Evolutionary conservation across 1,284 basidiomycete genomes (phyloP).

Genomic region (Leucoagaricus sp.): DNA sequence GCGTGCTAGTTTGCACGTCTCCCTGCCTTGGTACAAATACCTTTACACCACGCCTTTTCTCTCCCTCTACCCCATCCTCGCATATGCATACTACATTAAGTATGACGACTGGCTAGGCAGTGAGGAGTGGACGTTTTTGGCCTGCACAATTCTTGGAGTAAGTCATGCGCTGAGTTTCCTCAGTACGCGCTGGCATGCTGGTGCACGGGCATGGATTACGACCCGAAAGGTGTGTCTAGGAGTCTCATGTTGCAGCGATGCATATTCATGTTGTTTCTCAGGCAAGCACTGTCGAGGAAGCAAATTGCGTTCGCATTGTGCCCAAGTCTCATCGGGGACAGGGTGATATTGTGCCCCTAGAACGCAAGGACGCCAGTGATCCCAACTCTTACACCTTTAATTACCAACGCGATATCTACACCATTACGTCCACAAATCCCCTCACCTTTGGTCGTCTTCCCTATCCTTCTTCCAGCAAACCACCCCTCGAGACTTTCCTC

Average conservation of each 20-base stretch:
- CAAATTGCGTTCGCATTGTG: conserved; percentile 82
- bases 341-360: conserved; percentile 86
- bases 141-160: conserved; percentile 82
- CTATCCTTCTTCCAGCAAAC: conserved; percentile 84
- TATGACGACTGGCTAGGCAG: conserved; percentile 93
- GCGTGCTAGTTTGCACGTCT: conserved; percentile 77
- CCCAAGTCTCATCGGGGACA: conserved; percentile 88
- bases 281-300: conserved; percentile 70
- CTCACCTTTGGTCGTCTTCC: conserved; percentile 81
- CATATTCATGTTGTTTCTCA: conserved; percentile 9
- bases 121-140: conserved; percentile 96
- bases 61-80: conserved; percentile 85
- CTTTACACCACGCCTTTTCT: conserved; percentile 88
- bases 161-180: conserved; percentile 94
- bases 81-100: conserved; percentile 88
- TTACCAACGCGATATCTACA: conserved; percentile 96
- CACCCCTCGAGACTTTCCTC: conserved; percentile 71
- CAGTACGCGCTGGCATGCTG: conserved; percentile 88
- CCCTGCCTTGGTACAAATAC: conserved; percentile 77
- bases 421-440: conserved; percentile 62
- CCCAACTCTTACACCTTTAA: conserved; percentile 81
- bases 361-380: conserved; percentile 61
- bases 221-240: conserved; percentile 54
- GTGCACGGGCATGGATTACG: conserved; percentile 78
- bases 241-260: conserved; percentile 2